Conservation (phyloP, 2,329 filamentous ascomycete species). For the Falciphora oryzae region DNA sequence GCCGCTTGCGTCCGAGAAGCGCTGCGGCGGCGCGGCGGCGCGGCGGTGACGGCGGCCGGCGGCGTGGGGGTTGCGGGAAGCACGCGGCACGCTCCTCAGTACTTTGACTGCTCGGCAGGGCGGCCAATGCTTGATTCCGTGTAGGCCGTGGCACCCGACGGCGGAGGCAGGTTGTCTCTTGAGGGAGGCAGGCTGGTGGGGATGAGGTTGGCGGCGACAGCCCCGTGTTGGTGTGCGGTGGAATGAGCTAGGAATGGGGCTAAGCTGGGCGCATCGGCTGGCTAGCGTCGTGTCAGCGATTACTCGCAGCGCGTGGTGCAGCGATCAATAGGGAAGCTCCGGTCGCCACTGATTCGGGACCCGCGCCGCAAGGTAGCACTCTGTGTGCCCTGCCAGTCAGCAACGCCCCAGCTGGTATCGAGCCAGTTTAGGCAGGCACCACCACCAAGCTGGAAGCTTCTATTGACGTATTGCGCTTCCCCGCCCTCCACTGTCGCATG, state of each 20-base stretch:
- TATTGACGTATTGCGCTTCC: background rate
- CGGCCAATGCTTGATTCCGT: background rate
- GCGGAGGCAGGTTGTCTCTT: no score
- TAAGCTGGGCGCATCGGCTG: no score
- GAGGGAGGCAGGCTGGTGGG: background rate
- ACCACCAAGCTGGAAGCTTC: no score
- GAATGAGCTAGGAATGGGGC: no score
- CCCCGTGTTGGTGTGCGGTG: no score
- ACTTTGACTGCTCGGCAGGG: background rate
- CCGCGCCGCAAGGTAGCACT: no score
- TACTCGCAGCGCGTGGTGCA: background rate
- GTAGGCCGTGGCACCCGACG: background rate
- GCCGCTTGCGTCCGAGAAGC: slow-evolving; percentile 12
- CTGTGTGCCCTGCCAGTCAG: background rate
- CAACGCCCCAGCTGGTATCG: background rate
- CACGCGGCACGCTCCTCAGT: background rate
- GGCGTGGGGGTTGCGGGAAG: background rate
- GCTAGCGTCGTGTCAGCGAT: no score
- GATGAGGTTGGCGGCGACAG: no score
- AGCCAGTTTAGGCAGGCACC: background rate
- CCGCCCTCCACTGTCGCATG: background rate
- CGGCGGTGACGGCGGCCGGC: slow-evolving; percentile 4
- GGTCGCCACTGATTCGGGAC: background rate
- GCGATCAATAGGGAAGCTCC: slow-evolving; percentile 3
- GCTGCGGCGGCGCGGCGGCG: slow-evolving; percentile 1